Base-by-base conservation (phyloP, 345 rosid species). In the Aethionema arabicum region DNA sequence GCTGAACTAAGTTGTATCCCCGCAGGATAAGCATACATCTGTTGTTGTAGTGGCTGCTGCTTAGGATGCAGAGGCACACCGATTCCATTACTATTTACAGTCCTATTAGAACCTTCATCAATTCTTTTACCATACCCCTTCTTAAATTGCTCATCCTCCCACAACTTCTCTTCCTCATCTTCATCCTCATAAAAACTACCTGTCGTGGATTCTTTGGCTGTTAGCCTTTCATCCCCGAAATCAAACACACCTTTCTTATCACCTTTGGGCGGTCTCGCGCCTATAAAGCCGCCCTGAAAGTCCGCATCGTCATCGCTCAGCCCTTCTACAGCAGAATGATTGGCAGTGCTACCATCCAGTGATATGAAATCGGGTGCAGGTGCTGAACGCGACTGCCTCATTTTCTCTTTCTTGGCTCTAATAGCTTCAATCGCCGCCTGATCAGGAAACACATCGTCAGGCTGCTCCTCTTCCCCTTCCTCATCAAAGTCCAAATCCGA, bases 111-210 rank as follows among this genome's bases (percentile, higher is more conserved):
- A 8, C 73, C 76, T 59, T 89, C 90, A 65, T 87, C 97, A 70
- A 89, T 73, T 77, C 96, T 84, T 79, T 83, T 89, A 61, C 96
- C 95, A 49, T 87, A 74, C 57, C 83, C 96, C 80, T 92, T 92
- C 79, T 88, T 83, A 43, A 79, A 76, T 56, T 92, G 97, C 84
- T 87, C 98, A 63, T 85, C 97, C 72, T 89, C 96, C 95, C 97
- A 92, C 61, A 85, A 74, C 72, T 82, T 86, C 57, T 83, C 95
- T 72, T 84, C 95, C 66, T 91, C 95, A 65, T 87, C 98, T 55
- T 89, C 90, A 7, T 79, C 82, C 32, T 75, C 79, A 59, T 49
- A 78, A 44, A 62, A 27, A 56, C 53, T 63, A 41, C 32, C 51
- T 4, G 15, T 49, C 46, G 29, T 52, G 50, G 69, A 46, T 16